A percentile compares a stretch with the other conserved stretches of the same genome.
phyloP scores from a whole-genome alignment of 1,139 yeast genomes.

The Debaryomyces fabryi region DNA sequence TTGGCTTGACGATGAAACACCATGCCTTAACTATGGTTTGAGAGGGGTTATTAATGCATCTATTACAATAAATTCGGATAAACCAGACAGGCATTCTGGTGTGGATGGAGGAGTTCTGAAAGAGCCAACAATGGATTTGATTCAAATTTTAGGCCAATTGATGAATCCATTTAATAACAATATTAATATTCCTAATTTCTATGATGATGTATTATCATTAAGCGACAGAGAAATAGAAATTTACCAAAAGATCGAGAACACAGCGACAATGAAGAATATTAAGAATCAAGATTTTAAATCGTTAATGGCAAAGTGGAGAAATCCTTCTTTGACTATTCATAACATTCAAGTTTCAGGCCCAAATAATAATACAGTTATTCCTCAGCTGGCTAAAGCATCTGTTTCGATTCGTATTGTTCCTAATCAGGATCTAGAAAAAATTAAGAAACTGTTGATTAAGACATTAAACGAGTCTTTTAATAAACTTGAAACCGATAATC shows the following conservation, averaged over 20 bases:
- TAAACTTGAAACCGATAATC: slow-evolving; percentile 59
- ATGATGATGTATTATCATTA: slow-evolving; percentile 62
- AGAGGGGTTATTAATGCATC: slow-evolving; percentile 87
- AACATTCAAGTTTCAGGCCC: slow-evolving; percentile 88
- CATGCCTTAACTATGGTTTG: slow-evolving; percentile 91
- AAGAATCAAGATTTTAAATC: slow-evolving; percentile 46
- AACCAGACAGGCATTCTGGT: slow-evolving; percentile 93
- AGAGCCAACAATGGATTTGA: slow-evolving; percentile 88
- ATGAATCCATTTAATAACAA: slow-evolving; percentile 57
- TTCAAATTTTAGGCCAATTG: slow-evolving; percentile 67
- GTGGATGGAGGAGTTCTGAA: slow-evolving; percentile 91
- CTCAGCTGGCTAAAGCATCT: slow-evolving; percentile 75
- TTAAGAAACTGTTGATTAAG: slow-evolving; percentile 52
- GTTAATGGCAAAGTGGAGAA: slow-evolving; percentile 84
- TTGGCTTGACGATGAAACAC: slow-evolving; percentile 88
- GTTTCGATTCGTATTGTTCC: slow-evolving; percentile 89
- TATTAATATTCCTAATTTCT: slow-evolving; percentile 70
- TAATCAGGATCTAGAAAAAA: slow-evolving; percentile 65
- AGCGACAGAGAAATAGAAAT: slow-evolving; percentile 56
- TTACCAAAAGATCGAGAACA: slow-evolving; percentile 62
- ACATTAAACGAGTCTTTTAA: slow-evolving; percentile 42
- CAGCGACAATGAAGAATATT: slow-evolving; percentile 25
- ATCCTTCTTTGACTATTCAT: slow-evolving; percentile 90
- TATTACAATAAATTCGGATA: slow-evolving; percentile 68
- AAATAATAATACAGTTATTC: slow-evolving; percentile 85